A percentile compares a stretch with the other conserved stretches of the same genome.
These are phyloP conservation scores for Acer campestre DNA, from an alignment of 345 rosid genomes.

Conservation along the genomic window DNA sequence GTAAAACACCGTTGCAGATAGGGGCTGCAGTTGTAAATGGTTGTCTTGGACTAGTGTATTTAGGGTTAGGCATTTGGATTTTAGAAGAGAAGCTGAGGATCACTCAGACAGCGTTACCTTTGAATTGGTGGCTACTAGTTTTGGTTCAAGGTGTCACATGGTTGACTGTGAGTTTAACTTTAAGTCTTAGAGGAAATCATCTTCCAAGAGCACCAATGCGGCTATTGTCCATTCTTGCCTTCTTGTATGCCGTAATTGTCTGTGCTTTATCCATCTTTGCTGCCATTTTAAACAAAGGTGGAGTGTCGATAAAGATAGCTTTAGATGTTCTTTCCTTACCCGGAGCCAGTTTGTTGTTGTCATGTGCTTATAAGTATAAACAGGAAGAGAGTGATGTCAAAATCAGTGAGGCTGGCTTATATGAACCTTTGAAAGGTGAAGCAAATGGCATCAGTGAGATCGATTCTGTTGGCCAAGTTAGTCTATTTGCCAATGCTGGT, in stretches of 20 bases:
- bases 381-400: constrained; percentile 26
- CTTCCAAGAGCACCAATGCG: constrained; percentile 41
- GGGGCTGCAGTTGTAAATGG: constrained; percentile 59
- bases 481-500: constrained; percentile 65
- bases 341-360: constrained; percentile 56
- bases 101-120: constrained; percentile 43
- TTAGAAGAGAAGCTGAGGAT: constrained; percentile 54
- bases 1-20: constrained; percentile 41
- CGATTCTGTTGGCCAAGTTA: constrained; percentile 31
- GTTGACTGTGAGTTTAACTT: constrained; percentile 49
- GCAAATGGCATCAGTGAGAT: constrained; percentile 30
- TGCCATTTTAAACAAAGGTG: constrained; percentile 30
- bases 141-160: constrained; percentile 72
- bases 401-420: constrained; percentile 39
- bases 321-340: constrained; percentile 62
- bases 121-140: constrained; percentile 48
- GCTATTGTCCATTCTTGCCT: constrained; percentile 50
- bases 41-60: constrained; percentile 56
- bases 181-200: constrained; percentile 44
- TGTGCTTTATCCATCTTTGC: constrained; percentile 45
- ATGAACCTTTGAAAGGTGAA: constrained; percentile 57
- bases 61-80: constrained; percentile 57
- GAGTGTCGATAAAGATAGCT: constrained; percentile 25
- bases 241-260: constrained; percentile 49
- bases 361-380: constrained; percentile 47